Evolutionary conservation across 352 stramenopile species (phyloP), one percentile per base, ranked within the genome.

Genomic region (Globisporangium orthogonon): DNA sequence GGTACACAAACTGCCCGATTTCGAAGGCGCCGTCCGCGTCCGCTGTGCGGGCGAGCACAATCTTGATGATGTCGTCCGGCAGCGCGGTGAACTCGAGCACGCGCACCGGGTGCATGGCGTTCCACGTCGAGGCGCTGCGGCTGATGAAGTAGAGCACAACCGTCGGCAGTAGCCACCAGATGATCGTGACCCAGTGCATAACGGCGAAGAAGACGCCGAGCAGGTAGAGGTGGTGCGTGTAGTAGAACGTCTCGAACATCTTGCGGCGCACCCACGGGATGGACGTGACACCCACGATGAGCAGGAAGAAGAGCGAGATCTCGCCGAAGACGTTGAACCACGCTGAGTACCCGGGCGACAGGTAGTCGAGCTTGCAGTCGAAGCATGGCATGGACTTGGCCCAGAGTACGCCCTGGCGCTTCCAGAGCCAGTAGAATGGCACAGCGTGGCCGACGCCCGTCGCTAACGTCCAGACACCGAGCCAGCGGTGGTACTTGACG

Each of bases 251-350:
- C n/a, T 76, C 67, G 46, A 78, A 88, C 30, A 78, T 61, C 39
- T 56, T 44, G 4, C 77, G 69, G 30, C 74, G 74, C 39, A 87
- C 66, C 54, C 60, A 78, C 43, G 77, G 74, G n/a, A 83, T 58
- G 7, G 77, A 82, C 3, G 75, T 82, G 4, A 58, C 56, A 37
- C 65, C 62, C 14, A 80, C 47, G 2, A 64, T 31, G 14, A 80
- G 52, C 54, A 87, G 63, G 58, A 70, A 69, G 39, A 84, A 49
- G 13, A 85, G 49, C 15, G 73, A 77, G 46, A 86, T 70, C 58
- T 79, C 67, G n/a, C 77, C 77, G 46, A 83, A 86, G 15, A 82
- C 65, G 44, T 88, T 88, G 61, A 83, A 72, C 75, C 77, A 88
- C 30, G 68, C 69, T 50, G 67, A 52, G 40, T 81, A 76, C 0